Conservation (phyloP, 2,329 filamentous ascomycete genomes). For the Xylaria sp. region DNA sequence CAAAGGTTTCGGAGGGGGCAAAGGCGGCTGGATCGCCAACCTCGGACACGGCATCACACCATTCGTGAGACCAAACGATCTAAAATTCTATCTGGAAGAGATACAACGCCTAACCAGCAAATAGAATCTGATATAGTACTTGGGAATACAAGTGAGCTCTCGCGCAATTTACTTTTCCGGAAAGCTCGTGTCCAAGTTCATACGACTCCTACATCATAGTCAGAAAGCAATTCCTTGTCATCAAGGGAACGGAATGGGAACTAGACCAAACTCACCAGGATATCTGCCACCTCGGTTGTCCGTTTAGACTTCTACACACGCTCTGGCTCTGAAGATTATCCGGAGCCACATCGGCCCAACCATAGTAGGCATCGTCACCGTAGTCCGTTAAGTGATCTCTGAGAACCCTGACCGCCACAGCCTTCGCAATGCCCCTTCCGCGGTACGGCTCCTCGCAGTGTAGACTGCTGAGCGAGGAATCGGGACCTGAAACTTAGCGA, state of each 20-base stretch:
- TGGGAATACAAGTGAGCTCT: background rate
- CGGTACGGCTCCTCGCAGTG: constrained; percentile 71
- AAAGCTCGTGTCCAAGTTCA: constrained; percentile 47
- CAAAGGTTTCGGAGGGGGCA: constrained; percentile 79
- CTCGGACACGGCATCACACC: constrained; percentile 97
- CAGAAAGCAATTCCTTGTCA: constrained; percentile 23
- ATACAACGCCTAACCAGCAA: constrained; percentile 76
- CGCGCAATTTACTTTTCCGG: constrained; percentile 35
- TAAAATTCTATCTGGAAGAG: constrained; percentile 94
- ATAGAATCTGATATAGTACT: constrained; percentile 35
- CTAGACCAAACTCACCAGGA: constrained; percentile 64
- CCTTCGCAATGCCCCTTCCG: constrained; percentile 71
- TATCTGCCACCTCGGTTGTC: constrained; percentile 63
- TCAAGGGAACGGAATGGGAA: background rate
- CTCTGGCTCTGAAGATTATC: constrained; percentile 70
- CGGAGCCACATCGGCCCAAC: constrained; percentile 71
- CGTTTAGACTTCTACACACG: constrained; percentile 71
- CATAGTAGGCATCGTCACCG: constrained; percentile 63
- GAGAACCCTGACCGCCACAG: constrained; percentile 68
- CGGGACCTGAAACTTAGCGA: constrained; percentile 56
- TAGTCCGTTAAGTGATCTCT: constrained; percentile 59
- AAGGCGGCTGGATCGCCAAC: constrained; percentile 95
- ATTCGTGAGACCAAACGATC: constrained; percentile 90
- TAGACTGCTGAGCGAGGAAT: constrained; percentile 70
- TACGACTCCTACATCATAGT: constrained; percentile 42